Evolutionary conservation across 257 asterid species (phyloP).

Genomic region (Ophiorrhiza pumila): DNA sequence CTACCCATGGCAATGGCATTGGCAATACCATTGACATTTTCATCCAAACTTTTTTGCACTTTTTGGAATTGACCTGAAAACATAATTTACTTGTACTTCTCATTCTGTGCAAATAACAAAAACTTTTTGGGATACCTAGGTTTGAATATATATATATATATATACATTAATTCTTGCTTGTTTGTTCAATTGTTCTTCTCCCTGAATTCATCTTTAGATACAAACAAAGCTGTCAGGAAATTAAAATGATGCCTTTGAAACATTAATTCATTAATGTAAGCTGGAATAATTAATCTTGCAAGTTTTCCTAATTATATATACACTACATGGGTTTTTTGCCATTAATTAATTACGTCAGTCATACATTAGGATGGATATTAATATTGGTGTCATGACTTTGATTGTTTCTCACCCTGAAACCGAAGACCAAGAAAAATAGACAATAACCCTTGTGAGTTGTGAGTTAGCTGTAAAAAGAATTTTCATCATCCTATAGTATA

Average conservation of each 20-base stretch:
- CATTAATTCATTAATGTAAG: too few relatives aligned
- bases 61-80: background rate
- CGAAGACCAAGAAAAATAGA: background rate
- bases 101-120: background rate
- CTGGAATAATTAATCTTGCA: too few relatives aligned
- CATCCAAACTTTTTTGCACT: background rate
- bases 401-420: background rate
- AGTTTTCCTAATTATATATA: too few relatives aligned
- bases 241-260: too few relatives aligned
- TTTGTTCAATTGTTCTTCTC: too few relatives aligned
- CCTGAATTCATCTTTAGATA: too few relatives aligned
- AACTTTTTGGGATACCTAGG: background rate
- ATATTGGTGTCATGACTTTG: background rate
- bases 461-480: background rate
- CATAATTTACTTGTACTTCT: background rate
- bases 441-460: background rate
- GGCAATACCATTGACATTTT: conserved; percentile 1
- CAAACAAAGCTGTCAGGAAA: too few relatives aligned
- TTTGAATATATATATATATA: background rate
- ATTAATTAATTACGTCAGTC: too few relatives aligned
- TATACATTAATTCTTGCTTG: too few relatives aligned
- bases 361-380: too few relatives aligned
- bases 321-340: too few relatives aligned
- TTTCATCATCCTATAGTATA: background rate
- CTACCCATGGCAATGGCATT: too few relatives aligned